Evolutionary conservation across 495 filamentous ascomycete species (phyloP), one percentile per base, ranked within the genome.

Genomic region (Haplographium delicatum): DNA sequence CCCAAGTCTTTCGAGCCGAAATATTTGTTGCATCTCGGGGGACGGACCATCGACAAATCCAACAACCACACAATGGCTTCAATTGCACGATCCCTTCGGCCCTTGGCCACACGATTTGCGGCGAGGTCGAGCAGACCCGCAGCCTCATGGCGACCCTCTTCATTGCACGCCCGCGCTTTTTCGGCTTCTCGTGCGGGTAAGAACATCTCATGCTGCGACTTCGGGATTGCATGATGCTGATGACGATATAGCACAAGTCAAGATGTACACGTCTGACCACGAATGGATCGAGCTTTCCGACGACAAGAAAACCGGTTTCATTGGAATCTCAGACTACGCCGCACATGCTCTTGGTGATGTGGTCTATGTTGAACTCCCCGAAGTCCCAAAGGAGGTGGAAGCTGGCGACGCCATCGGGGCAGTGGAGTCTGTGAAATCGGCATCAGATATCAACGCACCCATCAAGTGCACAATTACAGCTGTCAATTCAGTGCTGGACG

Each of bases 371-470:
- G 93, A 98, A 78, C 85, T 96, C 33, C 91, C 91, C 28, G 69
- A 76, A 44, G 68, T 68, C 37, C 82, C 77, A 49, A 70, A 79
- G 51, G 75, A 80, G 56, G 75, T 94, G 30, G 56, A 60, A 24
- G 78, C 77, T 25, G 88, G 88, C 55, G 89, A 95, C 62, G 69
- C 85, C 50, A 83, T 96, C 56, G 93, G 93, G 47, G 90, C 93
- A 38, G 91, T 98, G 53, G 93, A 98, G 76, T 95, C 89, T 8
- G 93, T 98, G 65, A 98, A 98, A 78, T 91, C 86, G 35, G 93
- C 94, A 15, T 91, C 88, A 53, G 93, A 98, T 66, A 95, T 98
- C 71, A 83, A 94, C 65, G 83, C 89, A 4, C 94, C 93, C 22
- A 78, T 96, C 43, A 70, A 77, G 27, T 89, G 91, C 54, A 86